Base-by-base conservation (phyloP, 2,329 filamentous ascomycete species). In the Claviceps sp. region DNA sequence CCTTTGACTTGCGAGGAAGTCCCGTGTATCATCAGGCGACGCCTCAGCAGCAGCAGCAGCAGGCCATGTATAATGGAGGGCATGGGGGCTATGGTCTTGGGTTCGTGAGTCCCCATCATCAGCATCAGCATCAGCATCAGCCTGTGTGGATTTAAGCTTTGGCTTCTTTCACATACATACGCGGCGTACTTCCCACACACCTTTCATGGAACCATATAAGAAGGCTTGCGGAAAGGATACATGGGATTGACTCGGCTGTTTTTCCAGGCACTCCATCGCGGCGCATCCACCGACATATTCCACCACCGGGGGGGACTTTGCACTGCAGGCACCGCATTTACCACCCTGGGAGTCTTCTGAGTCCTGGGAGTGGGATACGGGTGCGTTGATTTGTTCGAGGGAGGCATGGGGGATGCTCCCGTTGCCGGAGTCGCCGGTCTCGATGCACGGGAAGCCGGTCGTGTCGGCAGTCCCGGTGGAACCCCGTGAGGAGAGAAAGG, bases 81-180 rank as follows among this genome's bases (percentile, higher is more conserved):
- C 65, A 72, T 49, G 52, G 57, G 55, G 57, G 57, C 63, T 69
- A 66, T 60, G 67, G 67, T 70, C 62, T 68, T 61, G 77, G 77
- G 77, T 81, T 80, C 74, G 77, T 81, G 70, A 72, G 75, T 78
- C 77, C 77, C 74, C 72, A 76, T 30, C 26, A 30, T 30, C 26
- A 30, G 8, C 26, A 30, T 30, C 26, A 22, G 22, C 22, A 26
- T 26, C 7, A 30, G 26, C 26, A 30, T 69, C 76, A 79, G 70
- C 70, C 76, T 67, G 71, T 79, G 71, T 80, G 76, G 77, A 78
- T 75, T 69, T 80, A 77, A 30, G 70, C 67, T 65, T 62, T 20
- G 76, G 70, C 67, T n/a, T 44, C 62, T 58, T 62, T 45, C 62
- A 57, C 50, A 60, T 67, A 38, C 47, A 65, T 68, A 69, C 65